phyloP scores from a whole-genome alignment of 345 rosid genomes.

The Citrus mangshanensis region DNA sequence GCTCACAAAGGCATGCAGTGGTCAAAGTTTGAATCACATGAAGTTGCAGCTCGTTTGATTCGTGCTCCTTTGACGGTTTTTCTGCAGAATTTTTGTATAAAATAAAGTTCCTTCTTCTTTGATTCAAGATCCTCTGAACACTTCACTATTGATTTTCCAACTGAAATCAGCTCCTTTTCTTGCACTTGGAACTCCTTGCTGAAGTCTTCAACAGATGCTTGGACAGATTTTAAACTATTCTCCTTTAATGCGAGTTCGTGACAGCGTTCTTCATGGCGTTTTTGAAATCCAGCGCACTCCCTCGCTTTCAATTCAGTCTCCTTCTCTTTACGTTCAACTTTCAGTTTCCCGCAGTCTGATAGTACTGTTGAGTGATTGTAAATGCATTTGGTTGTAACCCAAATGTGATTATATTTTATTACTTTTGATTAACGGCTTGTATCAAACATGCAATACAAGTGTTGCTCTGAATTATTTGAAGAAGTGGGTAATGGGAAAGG shows the following conservation, averaged over 20 bases:
- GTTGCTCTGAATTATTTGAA: too few relatives aligned
- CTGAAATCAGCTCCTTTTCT: slow-evolving; percentile 21
- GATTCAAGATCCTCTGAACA: slow-evolving; percentile 6
- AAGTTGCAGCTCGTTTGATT: slow-evolving; percentile 25
- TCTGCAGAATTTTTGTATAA: background rate
- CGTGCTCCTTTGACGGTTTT: background rate
- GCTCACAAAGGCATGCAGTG: slow-evolving; percentile 12
- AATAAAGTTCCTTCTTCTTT: slow-evolving; percentile 23
- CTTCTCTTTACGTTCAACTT: too few relatives aligned
- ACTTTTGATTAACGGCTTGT: too few relatives aligned
- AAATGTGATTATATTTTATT: too few relatives aligned
- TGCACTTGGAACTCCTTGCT: slow-evolving; percentile 6
- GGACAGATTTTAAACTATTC: background rate
- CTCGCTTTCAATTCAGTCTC: slow-evolving; percentile 14
- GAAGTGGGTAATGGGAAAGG: too few relatives aligned
- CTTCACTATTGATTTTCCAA: slow-evolving; percentile 14
- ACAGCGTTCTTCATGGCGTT: background rate
- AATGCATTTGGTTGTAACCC: too few relatives aligned
- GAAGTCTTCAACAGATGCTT: background rate
- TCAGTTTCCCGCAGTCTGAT: too few relatives aligned
- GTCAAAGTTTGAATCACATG: slow-evolving; percentile 4
- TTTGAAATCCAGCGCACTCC: background rate
- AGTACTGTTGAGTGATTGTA: too few relatives aligned
- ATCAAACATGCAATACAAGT: too few relatives aligned
- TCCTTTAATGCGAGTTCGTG: background rate